Percentiles rank a stretch among this genome's conserved stretches.
phyloP scores from a whole-genome alignment of 1,139 yeast genomes.

The Candida sanyaensis region DNA sequence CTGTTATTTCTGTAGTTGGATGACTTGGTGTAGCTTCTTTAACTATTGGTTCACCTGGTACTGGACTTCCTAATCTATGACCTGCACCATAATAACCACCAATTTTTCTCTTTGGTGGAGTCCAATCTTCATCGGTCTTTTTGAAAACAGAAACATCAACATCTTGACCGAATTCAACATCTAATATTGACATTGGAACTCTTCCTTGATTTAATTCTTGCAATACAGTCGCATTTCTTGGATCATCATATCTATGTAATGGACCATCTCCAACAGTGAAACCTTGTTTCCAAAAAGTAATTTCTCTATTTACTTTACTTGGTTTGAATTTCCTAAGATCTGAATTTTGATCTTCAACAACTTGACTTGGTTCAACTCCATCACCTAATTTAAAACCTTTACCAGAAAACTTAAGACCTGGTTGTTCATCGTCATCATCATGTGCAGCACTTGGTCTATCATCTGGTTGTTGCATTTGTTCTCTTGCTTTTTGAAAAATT shows the following conservation, averaged over 20 bases:
- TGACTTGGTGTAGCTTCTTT: conserved; percentile 1
- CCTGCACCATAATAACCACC: conserved; percentile 86
- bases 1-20: conserved; percentile 12
- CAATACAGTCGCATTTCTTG: conserved; percentile 73
- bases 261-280: conserved; percentile 92
- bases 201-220: conserved; percentile 85
- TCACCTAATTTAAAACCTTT: conserved; percentile 82
- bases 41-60: conserved; percentile 62
- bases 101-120: conserved; percentile 63
- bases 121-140: conserved; percentile 79
- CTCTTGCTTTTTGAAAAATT: conserved; percentile 48
- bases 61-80: conserved; percentile 87
- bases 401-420: conserved; percentile 51
- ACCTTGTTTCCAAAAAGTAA: conserved; percentile 96
- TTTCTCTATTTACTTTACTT: conserved; percentile 64
- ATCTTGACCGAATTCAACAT: conserved; percentile 88
- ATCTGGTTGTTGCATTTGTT: conserved; percentile 43
- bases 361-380: conserved; percentile 49
- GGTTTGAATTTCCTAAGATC: conserved; percentile 24
- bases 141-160: conserved; percentile 92
- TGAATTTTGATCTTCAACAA: conserved; percentile 32
- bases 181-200: conserved; percentile 84
- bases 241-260: conserved; percentile 86
- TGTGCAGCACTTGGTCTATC: conserved; percentile 43
- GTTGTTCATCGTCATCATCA: conserved; percentile 13